Percentiles rank a stretch among this genome's conserved stretches.
phyloP scores from a whole-genome alignment of 345 rosid species.

The Brassica carinata region DNA sequence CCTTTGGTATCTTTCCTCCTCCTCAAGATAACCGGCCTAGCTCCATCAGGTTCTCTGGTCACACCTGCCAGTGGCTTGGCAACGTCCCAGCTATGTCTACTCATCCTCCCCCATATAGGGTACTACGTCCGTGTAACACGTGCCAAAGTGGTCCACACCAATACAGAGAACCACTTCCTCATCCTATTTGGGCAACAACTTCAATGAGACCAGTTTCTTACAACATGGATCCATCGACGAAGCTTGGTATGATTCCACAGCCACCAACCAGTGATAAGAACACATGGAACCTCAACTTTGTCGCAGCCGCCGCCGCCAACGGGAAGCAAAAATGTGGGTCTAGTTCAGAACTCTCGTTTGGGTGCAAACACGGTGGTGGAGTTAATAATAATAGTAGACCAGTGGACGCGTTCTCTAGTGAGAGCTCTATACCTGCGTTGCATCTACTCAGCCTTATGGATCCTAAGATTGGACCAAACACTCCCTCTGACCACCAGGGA shows the following conservation, averaged over 20 bases:
- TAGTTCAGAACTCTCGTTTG: constrained; percentile 49
- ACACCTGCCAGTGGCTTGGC: constrained; percentile 51
- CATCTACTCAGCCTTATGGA: constrained; percentile 94
- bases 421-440: constrained; percentile 79
- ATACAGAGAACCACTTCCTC: constrained; percentile 53
- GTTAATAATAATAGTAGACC: constrained; percentile 39
- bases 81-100: constrained; percentile 42
- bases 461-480: constrained; percentile 59
- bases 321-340: constrained; percentile 56
- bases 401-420: constrained; percentile 61
- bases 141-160: constrained; percentile 54
- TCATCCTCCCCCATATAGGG: constrained; percentile 42
- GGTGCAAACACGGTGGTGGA: constrained; percentile 55
- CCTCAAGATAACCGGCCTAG: constrained; percentile 48
- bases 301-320: constrained; percentile 27
- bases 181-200: constrained; percentile 49
- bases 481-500: constrained; percentile 49
- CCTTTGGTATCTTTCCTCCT: constrained; percentile 33
- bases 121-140: constrained; percentile 44
- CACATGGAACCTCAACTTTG: constrained; percentile 44
- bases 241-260: constrained; percentile 37
- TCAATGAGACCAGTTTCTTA: constrained; percentile 48
- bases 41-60: constrained; percentile 50
- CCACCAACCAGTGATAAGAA: constrained; percentile 39
- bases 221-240: constrained; percentile 45